These are phyloP conservation scores for Didymella arachidicola DNA, from an alignment of 2,329 filamentous ascomycete genomes.

Conservation along the genomic window DNA sequence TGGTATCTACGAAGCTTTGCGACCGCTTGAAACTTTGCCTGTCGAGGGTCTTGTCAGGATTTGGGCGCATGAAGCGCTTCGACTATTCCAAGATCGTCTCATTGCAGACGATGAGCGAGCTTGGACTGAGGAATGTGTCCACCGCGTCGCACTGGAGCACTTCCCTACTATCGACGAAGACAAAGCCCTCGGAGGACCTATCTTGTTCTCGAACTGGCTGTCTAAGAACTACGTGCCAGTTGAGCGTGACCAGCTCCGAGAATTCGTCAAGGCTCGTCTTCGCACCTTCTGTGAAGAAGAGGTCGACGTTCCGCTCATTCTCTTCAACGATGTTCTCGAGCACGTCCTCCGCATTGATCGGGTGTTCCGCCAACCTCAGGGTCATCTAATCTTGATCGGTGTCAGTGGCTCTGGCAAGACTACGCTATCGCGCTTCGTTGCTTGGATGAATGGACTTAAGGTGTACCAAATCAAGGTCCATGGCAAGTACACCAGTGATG, in stretches of 20 bases:
- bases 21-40: conserved; percentile 84
- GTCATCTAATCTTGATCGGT: conserved; percentile 97
- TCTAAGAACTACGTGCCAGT: conserved; percentile 99
- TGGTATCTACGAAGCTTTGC: conserved; percentile 95
- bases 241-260: conserved; percentile 90
- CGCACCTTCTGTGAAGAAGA: conserved; percentile 99
- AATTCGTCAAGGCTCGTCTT: conserved; percentile 96
- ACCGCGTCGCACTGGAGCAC: conserved; percentile 83
- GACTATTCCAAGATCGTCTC: conserved; percentile 95
- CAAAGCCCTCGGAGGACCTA: conserved; percentile 87
- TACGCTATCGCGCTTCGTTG: conserved; percentile 94
- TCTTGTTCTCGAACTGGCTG: conserved; percentile 98
- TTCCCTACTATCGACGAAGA: conserved; percentile 96
- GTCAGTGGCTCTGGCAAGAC: conserved; percentile 99
- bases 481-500: conserved; percentile 95
- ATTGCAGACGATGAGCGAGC: conserved; percentile 92
- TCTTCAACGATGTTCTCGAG: conserved; percentile 99
- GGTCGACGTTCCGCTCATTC: conserved; percentile 94
- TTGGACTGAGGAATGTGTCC: conserved; percentile 92
- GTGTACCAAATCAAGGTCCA: conserved; percentile 99
- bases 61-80: conserved; percentile 96
- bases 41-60: conserved; percentile 94
- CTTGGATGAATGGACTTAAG: conserved; percentile 99
- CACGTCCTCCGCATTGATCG: conserved; percentile 98
- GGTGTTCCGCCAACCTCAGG: conserved; percentile 97